Conservation (phyloP, 306 rosid genomes). For the Dicorynia guianensis region DNA sequence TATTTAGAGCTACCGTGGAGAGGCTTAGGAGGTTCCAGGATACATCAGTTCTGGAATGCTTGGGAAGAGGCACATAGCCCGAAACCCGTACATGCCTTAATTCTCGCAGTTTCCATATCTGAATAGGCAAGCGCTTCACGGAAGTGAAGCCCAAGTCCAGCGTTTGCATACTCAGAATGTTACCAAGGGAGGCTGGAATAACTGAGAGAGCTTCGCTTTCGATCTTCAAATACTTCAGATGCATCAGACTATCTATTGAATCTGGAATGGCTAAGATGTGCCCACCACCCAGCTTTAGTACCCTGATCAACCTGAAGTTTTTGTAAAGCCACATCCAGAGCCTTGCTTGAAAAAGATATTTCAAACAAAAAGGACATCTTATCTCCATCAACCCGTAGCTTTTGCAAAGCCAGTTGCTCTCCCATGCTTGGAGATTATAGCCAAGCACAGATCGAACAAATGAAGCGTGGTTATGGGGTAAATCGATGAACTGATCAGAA, state of each 20-base stretch:
- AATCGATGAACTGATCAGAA: slow-evolving; percentile 25
- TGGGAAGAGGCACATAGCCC: not conserved
- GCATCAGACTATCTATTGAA: slow-evolving; percentile 15
- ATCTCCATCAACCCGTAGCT: no score
- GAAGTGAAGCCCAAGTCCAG: not conserved
- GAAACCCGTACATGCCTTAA: not conserved
- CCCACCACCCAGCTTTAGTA: slow-evolving; percentile 13
- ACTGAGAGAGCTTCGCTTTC: not conserved
- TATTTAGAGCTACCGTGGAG: not conserved
- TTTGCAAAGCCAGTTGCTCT: no score
- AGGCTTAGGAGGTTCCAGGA: slow-evolving; percentile 40
- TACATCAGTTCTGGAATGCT: not conserved
- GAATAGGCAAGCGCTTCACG: not conserved
- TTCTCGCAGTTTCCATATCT: not conserved
- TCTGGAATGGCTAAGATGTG: not conserved
- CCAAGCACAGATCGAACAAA: slow-evolving; percentile 36
- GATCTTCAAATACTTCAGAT: slow-evolving; percentile 41
- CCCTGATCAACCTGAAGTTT: slow-evolving; percentile 33
- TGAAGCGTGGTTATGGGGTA: slow-evolving; percentile 28
- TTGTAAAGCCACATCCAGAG: slow-evolving; percentile 20
- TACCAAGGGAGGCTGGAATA: slow-evolving; percentile 42
- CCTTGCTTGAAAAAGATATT: fast-evolving
- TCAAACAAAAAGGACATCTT: no score
- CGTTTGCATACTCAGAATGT: slow-evolving; percentile 21
- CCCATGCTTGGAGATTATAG: no score